Evolutionary conservation across 192 early-diverging fungal species (phyloP).

Genomic region (Umbelopsis ramanniana): DNA sequence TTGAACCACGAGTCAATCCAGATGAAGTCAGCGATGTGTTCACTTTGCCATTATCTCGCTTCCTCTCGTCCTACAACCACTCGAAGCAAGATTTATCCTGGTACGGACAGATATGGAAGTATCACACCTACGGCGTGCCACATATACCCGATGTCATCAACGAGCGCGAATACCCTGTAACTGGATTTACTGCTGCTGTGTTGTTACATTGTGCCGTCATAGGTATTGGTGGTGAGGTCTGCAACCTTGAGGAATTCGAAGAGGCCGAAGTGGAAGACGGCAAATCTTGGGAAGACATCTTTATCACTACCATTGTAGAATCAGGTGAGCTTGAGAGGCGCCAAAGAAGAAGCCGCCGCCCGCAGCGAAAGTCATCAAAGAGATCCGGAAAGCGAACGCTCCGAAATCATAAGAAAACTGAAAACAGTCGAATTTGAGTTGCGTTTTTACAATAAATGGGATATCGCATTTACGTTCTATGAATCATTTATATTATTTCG

Average conservation of each 20-base stretch:
- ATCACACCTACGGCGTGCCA: background rate
- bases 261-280: background rate
- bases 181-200: constrained; percentile 5
- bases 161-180: background rate
- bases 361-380: background rate
- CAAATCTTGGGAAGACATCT: constrained; percentile 10
- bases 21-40: constrained; percentile 7
- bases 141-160: constrained; percentile 5
- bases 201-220: background rate
- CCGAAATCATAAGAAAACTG: background rate
- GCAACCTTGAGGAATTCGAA: background rate
- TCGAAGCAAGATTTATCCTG: background rate
- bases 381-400: background rate
- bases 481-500: no score
- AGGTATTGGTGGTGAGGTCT: constrained; percentile 1
- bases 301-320: background rate
- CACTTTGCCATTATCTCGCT: constrained; percentile 3
- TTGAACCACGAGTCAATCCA: background rate
- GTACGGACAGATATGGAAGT: constrained; percentile 2
- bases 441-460: no score
- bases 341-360: background rate
- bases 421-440: background rate
- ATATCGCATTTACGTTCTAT: no score
- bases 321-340: constrained; percentile 3
- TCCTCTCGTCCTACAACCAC: constrained; percentile 10